Evolutionary conservation across 2,329 filamentous ascomycete genomes (phyloP), one percentile per base, ranked within the genome.

Genomic region (Moelleriella libera): DNA sequence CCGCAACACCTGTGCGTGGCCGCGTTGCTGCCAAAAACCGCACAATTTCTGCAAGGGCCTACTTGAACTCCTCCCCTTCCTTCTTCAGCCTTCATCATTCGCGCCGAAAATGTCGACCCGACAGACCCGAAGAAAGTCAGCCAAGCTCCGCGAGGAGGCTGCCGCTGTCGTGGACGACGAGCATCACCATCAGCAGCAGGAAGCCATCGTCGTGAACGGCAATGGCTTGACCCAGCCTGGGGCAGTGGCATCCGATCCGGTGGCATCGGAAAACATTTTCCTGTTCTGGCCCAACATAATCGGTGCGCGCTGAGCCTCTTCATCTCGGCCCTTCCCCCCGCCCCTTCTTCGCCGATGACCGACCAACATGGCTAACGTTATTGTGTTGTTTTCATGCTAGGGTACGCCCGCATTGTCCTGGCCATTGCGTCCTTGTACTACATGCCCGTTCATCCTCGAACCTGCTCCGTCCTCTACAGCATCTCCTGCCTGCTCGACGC

Each of bases 371-470:
- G 21, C 21, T 21, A 21, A 21, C 21, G 21, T 21, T 21, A 3
- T 21, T 21, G 21, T 21, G 21, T 3, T 21, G 21, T 21, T 21
- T 53, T 45, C 44, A 43, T 28, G 29, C 45, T 47, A 88, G 85
- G 85, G 55, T 90, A 90, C 66, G 74, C 69, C 49, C 82, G 86
- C 58, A 83, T 92, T 60, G 69, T 90, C 53, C 77, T 90, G 55
- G 88, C 89, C 57, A 71, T 96, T 58, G 87, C 85, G 44, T 96
- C 92, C 30, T 81, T 98, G 55, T 95, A 97, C 72, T 98, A 96
- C 72, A 98, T 98, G 92, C 90, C 92, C 46, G 79, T 97, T 47
- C 92, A 98, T 65, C 90, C 90, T n/a, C 84, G 90, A 58, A 95
- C 89, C 39, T 97, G 90, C 70, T 89, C 86, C 50, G 66, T 89